Percentiles rank a stretch among this genome's conserved stretches.
Conservation (phyloP, 1,284 basidiomycete species). For the Tylopilus sp. region DNA sequence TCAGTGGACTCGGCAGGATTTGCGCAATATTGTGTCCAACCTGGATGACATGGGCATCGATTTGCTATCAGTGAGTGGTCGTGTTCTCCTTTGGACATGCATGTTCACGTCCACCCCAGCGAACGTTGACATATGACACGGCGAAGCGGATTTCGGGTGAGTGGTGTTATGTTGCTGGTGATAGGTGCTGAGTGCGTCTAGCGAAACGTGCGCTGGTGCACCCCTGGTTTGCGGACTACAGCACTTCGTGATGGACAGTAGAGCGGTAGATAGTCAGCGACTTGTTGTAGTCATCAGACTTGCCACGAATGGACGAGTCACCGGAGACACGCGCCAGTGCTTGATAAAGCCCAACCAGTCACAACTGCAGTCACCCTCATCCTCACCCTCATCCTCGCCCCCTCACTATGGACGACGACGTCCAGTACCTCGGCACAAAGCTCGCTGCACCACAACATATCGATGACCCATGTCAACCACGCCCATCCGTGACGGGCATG, state of each 20-base stretch:
- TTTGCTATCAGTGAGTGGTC: slow-evolving; percentile 60
- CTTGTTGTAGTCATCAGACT: slow-evolving; percentile 1
- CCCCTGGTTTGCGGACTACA: slow-evolving; percentile 72
- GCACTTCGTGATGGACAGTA: slow-evolving; percentile 21
- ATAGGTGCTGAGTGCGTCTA: slow-evolving; percentile 29
- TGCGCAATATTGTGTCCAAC: slow-evolving; percentile 62
- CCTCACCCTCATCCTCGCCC: slow-evolving; percentile 5
- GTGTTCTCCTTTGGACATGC: not conserved
- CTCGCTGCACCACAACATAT: slow-evolving; percentile 15
- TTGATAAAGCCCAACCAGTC: slow-evolving; percentile 33
- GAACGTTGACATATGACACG: slow-evolving; percentile 88
- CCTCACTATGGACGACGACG: slow-evolving; percentile 34
- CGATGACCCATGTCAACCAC: slow-evolving; percentile 19
- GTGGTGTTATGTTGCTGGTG: slow-evolving; percentile 19
- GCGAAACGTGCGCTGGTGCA: slow-evolving; percentile 85
- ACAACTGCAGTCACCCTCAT: slow-evolving; percentile 20
- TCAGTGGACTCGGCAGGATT: slow-evolving; percentile 79
- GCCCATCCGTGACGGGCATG: slow-evolving; percentile 23
- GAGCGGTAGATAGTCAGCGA: not conserved
- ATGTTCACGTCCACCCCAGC: slow-evolving; percentile 38
- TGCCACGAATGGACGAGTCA: slow-evolving; percentile 25
- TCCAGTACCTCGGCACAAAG: slow-evolving; percentile 33
- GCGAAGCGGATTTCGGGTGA: slow-evolving; percentile 89
- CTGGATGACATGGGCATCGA: slow-evolving; percentile 76
- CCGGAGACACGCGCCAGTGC: slow-evolving; percentile 18